These are phyloP conservation scores for Lactifluus echinatus DNA, from an alignment of 768 basidiomycete species.

Conservation along the genomic window DNA sequence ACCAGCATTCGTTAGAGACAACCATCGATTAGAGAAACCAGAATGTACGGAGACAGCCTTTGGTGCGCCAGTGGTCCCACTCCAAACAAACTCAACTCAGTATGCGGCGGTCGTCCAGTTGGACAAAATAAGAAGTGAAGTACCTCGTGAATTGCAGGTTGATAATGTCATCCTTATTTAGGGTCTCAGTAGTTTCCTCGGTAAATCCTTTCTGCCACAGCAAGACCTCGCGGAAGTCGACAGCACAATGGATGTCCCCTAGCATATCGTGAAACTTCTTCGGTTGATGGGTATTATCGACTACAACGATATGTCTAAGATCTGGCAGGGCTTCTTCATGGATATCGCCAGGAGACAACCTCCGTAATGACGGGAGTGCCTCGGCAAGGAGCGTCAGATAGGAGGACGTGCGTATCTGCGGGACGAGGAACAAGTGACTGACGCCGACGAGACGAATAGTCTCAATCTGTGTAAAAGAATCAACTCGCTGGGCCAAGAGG, in stretches of 20 bases:
- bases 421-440: conserved; percentile 64
- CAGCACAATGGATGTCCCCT: conserved; percentile 38
- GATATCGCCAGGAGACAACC: conserved; percentile 44
- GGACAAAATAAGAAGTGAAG: conserved; percentile 3
- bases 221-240: conserved; percentile 67
- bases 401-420: conserved; percentile 52
- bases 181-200: conserved; percentile 31
- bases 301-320: conserved; percentile 54
- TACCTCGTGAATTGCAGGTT: conserved; percentile 85
- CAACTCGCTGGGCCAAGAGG: neutral
- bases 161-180: conserved; percentile 60
- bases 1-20: neutral
- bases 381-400: conserved; percentile 55
- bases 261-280: conserved; percentile 33
- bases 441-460: conserved; percentile 57
- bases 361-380: conserved; percentile 47
- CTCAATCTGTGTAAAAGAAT: conserved; percentile 36
- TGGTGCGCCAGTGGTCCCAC: conserved; percentile 73
- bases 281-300: conserved; percentile 47
- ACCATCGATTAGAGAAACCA: neutral
- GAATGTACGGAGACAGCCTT: conserved; percentile 72
- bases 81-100: conserved; percentile 26
- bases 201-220: conserved; percentile 52
- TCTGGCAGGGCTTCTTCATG: conserved; percentile 50
- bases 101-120: neutral